Evolutionary conservation across 768 basidiomycete species (phyloP), one percentile per base, ranked within the genome.

Genomic region (Gelatoporia subvermispora): DNA sequence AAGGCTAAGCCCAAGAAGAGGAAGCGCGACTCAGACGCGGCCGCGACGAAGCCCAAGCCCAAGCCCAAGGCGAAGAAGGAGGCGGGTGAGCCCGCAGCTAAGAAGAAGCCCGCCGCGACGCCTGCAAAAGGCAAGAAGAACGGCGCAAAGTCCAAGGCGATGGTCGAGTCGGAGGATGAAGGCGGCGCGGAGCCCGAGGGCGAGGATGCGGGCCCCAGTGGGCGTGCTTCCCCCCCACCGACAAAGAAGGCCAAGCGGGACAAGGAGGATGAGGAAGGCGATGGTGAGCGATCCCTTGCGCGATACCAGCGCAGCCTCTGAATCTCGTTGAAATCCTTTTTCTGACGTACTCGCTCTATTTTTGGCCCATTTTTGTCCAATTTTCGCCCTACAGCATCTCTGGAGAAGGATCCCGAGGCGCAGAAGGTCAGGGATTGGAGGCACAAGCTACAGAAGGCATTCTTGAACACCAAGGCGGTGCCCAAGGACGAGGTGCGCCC

Each of bases 371-470:
- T 38, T 20, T 38, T 38, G 35, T 8, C 18, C 18, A 13, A 28
- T 31, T 23, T 13, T 8, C 25, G 20, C 37, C 40, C 43, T 24
- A 16, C 43, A 74, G 74, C 72, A 48, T 72, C 72, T 44, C 53
- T 82, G 46, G 66, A 70, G 36, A 69, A 65, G 42, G 82, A 87
- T 64, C 75, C 75, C 1, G 84, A 86, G 52, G 85, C 82, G 20
- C 59, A 71, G 47, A 84, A 85, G 65, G 91, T 94, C 58, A 84
- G 88, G 61, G 87, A 89, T 49, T 95, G 93, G 93, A 76, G 94
- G 56, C 92, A 95, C 65, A 87, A 82, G 65, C 76, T 96, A 2
- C 93, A 97, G 68, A 88, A 92, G 65, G 87, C 81, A 0, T 87
- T 93, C 71, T 63, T 94, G 45, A 81, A 82, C 56, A 77, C 70